Base-by-base conservation (phyloP, 1,284 basidiomycete genomes). In the Tilletiaria anomala region DNA sequence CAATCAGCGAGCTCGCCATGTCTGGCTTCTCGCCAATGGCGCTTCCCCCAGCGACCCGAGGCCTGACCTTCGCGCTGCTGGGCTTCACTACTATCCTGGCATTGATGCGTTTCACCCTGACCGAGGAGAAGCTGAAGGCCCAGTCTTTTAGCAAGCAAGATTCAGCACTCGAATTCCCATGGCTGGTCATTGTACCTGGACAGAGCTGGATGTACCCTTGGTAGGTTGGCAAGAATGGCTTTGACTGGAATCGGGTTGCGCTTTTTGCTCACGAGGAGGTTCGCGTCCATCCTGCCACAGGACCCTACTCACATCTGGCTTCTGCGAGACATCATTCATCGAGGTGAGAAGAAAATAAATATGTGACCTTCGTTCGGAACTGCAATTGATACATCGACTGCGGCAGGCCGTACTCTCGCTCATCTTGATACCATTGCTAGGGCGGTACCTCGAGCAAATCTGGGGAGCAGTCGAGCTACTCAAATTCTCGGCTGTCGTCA, bases 401-500 rank as follows among this genome's bases (percentile, higher is more conserved):
- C n/a, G n/a, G n/a, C n/a, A n/a, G n/a, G n/a, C n/a, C n/a, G n/a
- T n/a, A 57, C 82, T 82, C 44, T 80, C 86, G 2, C 70, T 87
- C 41, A 66, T 88, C 39, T 75, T 96, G 10, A 29, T 29, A 82
- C 85, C 24, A 15, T 75, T 87, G 6, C 81, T 82, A 18, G 73
- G 87, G 36, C 77, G 83, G 50, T 96, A 96, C 65, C 73, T 97
- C 43, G 91, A 97, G 68, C 74, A 86, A 35, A 72, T 96, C 47
- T 97, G 89, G 88, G 89, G 91, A 24, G 74, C 79, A 17, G 61
- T 79, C 17, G 91, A 96, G 68, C 80, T 82, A 3, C 59, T 83
- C 54, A 83, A 87, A 65, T 96, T 97, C 68, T 79, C 85, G 40
- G 72, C 75, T 8, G 77, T 83, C 32, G 79, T 80, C 34, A 43